Percentiles rank a stretch among this genome's conserved stretches.
These are phyloP conservation scores for Phaseolus lunatus DNA, from an alignment of 306 rosid species.

Conservation along the genomic window DNA sequence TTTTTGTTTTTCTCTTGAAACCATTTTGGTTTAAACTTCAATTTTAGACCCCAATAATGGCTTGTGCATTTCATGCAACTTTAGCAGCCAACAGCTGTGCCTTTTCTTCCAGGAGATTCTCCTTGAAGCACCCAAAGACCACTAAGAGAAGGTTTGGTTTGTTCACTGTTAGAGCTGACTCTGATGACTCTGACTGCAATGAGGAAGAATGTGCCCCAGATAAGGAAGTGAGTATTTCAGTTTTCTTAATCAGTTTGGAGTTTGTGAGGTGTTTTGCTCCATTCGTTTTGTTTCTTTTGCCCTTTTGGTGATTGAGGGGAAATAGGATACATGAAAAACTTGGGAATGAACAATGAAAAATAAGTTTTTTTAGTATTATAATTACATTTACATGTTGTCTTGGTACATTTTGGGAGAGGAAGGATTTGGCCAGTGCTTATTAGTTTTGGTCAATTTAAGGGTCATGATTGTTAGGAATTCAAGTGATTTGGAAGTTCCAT, in stretches of 20 bases:
- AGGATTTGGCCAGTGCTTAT: neutral
- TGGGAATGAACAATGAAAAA: neutral
- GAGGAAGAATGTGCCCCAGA: constrained; percentile 94
- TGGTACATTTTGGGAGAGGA: neutral
- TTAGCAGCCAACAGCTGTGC: constrained; percentile 67
- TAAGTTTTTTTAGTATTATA: neutral
- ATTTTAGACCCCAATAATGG: constrained; percentile 50
- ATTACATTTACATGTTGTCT: neutral
- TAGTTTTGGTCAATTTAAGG: constrained; percentile 7
- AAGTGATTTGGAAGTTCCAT: too few relatives aligned
- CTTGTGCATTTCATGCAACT: constrained; percentile 71
- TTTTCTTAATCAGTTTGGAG: constrained; percentile 18
- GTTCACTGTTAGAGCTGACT: constrained; percentile 66
- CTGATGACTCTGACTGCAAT: constrained; percentile 85
- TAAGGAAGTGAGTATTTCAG: constrained; percentile 69
- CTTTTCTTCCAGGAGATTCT: constrained; percentile 56
- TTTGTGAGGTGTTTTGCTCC: neutral
- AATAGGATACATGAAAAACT: neutral
- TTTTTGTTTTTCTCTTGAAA: constrained; percentile 2
- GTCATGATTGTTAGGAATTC: too few relatives aligned
- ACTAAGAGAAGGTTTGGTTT: constrained; percentile 37
- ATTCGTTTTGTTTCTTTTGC: neutral
- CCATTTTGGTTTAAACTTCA: constrained; percentile 27
- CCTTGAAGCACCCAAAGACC: constrained; percentile 51
- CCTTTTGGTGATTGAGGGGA: neutral